Percentiles rank a stretch among this genome's conserved stretches.
phyloP scores from a whole-genome alignment of 345 rosid species.

The Stellera chamaejasme region DNA sequence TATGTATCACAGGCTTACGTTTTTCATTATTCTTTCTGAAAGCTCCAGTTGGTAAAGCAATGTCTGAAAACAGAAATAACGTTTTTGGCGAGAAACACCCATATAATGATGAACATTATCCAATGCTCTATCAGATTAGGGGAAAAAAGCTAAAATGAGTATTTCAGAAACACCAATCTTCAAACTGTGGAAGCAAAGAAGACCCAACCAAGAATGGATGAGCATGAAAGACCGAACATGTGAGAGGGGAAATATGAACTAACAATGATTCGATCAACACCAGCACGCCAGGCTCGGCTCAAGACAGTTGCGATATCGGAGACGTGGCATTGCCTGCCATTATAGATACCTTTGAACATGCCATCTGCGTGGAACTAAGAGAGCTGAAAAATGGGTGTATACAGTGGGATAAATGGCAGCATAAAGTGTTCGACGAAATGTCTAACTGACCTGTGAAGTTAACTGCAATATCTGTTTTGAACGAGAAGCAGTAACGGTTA shows the following conservation, averaged over 20 bases:
- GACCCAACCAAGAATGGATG: not conserved
- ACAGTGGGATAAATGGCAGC: not conserved
- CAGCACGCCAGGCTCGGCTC: slow-evolving; percentile 87
- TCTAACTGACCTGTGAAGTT: slow-evolving; percentile 87
- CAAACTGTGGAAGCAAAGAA: not conserved
- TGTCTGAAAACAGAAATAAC: too few species aligned
- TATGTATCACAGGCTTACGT: too few species aligned
- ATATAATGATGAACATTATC: too few species aligned
- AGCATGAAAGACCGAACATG: not conserved
- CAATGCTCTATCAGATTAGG: too few species aligned
- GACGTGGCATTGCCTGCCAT: slow-evolving; percentile 74
- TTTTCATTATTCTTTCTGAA: too few species aligned
- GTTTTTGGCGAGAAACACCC: too few species aligned
- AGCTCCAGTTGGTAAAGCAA: too few species aligned
- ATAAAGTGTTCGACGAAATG: slow-evolving; percentile 50
- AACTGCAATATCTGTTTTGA: slow-evolving; percentile 74
- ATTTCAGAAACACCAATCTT: not conserved
- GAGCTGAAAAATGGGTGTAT: not conserved
- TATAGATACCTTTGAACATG: slow-evolving; percentile 89
- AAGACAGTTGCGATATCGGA: slow-evolving; percentile 68
- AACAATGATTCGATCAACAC: slow-evolving; percentile 91
- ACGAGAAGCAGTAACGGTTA: not conserved
- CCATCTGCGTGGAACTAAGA: slow-evolving; percentile 45
- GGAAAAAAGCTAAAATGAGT: not conserved
- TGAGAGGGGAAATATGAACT: slow-evolving; percentile 5